phyloP scores from a whole-genome alignment of 208 protist species.

The Crithidia bombi region DNA sequence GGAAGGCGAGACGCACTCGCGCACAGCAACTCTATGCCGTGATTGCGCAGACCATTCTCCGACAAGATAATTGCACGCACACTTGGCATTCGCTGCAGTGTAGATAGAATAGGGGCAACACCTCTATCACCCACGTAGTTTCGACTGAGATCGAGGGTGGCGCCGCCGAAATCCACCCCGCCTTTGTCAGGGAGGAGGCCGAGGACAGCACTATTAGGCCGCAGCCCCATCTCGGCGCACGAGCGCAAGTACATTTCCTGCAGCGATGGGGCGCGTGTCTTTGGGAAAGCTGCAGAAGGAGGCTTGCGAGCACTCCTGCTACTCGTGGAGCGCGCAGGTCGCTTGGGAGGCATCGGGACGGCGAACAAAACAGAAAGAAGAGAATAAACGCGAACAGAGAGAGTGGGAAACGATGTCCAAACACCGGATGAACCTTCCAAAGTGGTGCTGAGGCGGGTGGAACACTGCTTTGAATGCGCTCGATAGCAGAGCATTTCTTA shows the following conservation, averaged over 20 bases:
- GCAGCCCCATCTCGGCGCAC: slow-evolving; percentile 70
- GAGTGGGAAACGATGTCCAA: neutral
- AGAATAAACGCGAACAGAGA: neutral
- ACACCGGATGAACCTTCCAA: no score
- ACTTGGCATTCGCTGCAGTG: slow-evolving; percentile 62
- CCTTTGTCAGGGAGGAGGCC: slow-evolving; percentile 62
- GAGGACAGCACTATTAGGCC: slow-evolving; percentile 75
- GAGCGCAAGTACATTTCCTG: slow-evolving; percentile 80
- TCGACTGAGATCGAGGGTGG: slow-evolving; percentile 65
- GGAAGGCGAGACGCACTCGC: slow-evolving; percentile 51
- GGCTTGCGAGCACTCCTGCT: slow-evolving; percentile 34
- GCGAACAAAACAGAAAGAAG: neutral
- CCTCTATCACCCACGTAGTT: slow-evolving; percentile 93
- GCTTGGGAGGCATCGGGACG: slow-evolving; percentile 29
- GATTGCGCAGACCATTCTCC: slow-evolving; percentile 91
- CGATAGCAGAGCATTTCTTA: no score
- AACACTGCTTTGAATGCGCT: no score
- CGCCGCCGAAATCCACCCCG: slow-evolving; percentile 30
- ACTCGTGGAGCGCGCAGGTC: slow-evolving; percentile 13
- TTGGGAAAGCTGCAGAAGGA: neutral
- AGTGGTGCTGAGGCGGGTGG: no score
- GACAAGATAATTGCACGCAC: slow-evolving; percentile 57
- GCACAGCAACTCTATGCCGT: slow-evolving; percentile 65
- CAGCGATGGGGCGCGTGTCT: slow-evolving; percentile 43
- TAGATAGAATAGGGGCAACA: slow-evolving; percentile 63